Percentiles rank a stretch among this genome's conserved stretches.
Conservation (phyloP, 2,329 filamentous ascomycete species). For the Colletotrichum trifolii region DNA sequence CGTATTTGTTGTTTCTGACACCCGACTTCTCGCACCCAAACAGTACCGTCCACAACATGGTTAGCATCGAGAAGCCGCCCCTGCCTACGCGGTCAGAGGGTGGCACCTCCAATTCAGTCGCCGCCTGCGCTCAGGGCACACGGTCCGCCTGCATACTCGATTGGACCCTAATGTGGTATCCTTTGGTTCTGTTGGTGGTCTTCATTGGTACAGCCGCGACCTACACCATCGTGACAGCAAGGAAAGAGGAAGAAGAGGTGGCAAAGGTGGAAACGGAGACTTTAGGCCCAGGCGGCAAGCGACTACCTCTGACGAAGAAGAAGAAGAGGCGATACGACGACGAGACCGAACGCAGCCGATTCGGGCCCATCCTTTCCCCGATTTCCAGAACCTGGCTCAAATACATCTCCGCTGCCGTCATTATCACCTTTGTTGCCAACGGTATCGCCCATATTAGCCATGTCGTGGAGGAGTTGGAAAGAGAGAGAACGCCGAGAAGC, state of each 20-base stretch:
- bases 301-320: conserved; percentile 76
- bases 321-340: conserved; percentile 53
- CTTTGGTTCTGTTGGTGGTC: conserved; percentile 61
- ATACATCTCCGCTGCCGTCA: conserved; percentile 76
- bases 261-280: conserved; percentile 58
- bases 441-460: conserved; percentile 61
- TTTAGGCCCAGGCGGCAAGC: conserved; percentile 88
- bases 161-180: conserved; percentile 62
- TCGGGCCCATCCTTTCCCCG: conserved; percentile 57
- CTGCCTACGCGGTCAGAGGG: conserved; percentile 26
- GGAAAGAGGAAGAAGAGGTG: conserved; percentile 54
- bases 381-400: conserved; percentile 78
- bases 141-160: conserved; percentile 50
- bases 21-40: conserved; percentile 25
- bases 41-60: conserved; percentile 45
- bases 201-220: conserved; percentile 63
- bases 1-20: conserved; percentile 33
- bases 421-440: conserved; percentile 81
- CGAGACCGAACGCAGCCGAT: conserved; percentile 45
- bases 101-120: conserved; percentile 27
- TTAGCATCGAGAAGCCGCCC: conserved; percentile 45
- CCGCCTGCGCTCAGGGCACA: conserved; percentile 17
- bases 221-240: conserved; percentile 64
- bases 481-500: conserved; percentile 1
- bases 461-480: conserved; percentile 29